A percentile compares a stretch with the other conserved stretches of the same genome.
Conservation (phyloP, 2,329 filamentous ascomycete genomes). For the Escovopsis weberi region DNA sequence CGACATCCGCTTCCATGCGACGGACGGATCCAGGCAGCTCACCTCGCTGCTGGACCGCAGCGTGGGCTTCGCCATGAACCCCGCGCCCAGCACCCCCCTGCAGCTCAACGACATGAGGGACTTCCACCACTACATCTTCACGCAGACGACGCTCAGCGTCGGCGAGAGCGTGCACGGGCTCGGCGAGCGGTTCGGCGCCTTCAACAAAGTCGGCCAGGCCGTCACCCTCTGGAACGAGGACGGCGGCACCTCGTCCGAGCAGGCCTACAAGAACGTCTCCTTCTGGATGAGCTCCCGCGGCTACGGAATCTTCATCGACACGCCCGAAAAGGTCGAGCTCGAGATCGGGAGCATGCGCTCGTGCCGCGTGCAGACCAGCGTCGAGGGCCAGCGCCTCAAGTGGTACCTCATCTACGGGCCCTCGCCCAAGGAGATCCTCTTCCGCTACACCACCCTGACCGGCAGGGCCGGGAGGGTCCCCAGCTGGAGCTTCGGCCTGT, state of each 20-base stretch:
- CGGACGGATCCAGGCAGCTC: conserved; percentile 21
- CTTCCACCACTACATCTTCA: conserved; percentile 41
- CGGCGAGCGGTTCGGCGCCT: conserved; percentile 62
- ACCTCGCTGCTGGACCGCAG: conserved; percentile 25
- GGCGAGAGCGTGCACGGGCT: conserved; percentile 60
- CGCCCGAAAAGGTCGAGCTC: conserved; percentile 52
- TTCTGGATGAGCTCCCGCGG: conserved; percentile 59
- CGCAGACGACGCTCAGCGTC: conserved; percentile 38
- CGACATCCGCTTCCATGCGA: conserved; percentile 23
- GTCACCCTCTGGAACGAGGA: conserved; percentile 51
- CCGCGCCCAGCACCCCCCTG: conserved; percentile 19
- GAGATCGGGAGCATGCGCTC: conserved; percentile 64
- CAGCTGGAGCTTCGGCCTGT: conserved; percentile 61
- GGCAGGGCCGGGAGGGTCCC: conserved; percentile 51
- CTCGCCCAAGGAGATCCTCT: conserved; percentile 56
- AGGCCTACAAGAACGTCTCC: conserved; percentile 58
- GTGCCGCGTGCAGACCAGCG: conserved; percentile 52
- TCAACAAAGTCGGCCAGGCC: conserved; percentile 61
- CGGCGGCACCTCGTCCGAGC: conserved; percentile 52
- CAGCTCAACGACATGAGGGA: conserved; percentile 22
- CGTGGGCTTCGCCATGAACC: conserved; percentile 24
- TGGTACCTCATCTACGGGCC: conserved; percentile 62
- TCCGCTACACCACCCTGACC: conserved; percentile 51
- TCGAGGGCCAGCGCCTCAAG: conserved; percentile 55
- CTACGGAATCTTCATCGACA: conserved; percentile 65